Evolutionary conservation across 148 eudicot species (phyloP).

Genomic region (Limonium bicolor): DNA sequence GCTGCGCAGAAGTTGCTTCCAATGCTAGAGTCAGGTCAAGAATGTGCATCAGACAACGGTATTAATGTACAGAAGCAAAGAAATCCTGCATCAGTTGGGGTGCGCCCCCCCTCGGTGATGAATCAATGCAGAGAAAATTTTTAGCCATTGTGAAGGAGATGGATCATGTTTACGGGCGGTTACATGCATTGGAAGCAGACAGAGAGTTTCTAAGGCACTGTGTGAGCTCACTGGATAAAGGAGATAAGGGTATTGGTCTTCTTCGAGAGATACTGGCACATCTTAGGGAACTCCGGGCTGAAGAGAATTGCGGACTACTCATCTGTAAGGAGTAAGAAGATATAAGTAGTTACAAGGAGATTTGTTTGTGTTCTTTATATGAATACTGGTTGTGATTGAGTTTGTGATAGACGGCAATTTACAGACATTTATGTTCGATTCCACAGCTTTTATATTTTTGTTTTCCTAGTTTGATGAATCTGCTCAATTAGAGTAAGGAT

Average conservation of each 20-base stretch:
- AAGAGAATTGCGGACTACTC: slow-evolving; percentile 11
- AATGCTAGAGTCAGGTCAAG: slow-evolving; percentile 15
- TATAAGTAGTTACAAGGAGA: too few relatives aligned
- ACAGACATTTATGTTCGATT: too few relatives aligned
- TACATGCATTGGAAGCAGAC: slow-evolving; percentile 57
- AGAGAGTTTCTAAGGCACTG: slow-evolving; percentile 64
- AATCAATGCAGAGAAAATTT: too few relatives aligned
- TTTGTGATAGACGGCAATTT: too few relatives aligned
- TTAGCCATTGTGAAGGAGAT: slow-evolving; percentile 40
- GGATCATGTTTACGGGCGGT: slow-evolving; percentile 50
- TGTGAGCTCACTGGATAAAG: slow-evolving; percentile 41
- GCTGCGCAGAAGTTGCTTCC: slow-evolving; percentile 23
- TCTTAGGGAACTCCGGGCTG: slow-evolving; percentile 34
- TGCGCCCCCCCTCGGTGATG: slow-evolving; percentile 9
- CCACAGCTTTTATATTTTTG: too few relatives aligned
- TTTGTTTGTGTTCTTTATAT: too few relatives aligned
- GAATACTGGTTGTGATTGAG: too few relatives aligned
- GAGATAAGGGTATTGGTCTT: slow-evolving; percentile 40
- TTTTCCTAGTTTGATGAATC: too few relatives aligned
- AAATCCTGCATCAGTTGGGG: slow-evolving; percentile 11
- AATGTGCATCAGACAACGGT: background rate
- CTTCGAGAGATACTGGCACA: slow-evolving; percentile 51
- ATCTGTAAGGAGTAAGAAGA: background rate
- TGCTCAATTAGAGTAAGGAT: too few relatives aligned
- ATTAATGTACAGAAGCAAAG: slow-evolving; percentile 1